Evolutionary conservation across 805 yeast species (phyloP).

Genomic region (Wickerhamomyces alni): DNA sequence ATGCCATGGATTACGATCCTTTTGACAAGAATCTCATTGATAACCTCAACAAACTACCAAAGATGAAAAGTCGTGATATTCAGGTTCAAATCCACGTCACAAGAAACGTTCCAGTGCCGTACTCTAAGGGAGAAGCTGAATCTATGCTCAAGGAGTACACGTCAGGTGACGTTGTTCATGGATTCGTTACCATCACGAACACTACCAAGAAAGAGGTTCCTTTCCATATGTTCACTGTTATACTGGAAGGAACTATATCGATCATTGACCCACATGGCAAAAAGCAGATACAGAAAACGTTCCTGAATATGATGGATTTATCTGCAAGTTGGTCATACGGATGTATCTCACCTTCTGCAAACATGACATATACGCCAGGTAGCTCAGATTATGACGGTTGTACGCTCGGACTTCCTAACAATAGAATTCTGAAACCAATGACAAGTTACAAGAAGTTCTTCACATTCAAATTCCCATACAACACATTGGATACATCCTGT

Average conservation of each 20-base stretch:
- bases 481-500: constrained; percentile 47
- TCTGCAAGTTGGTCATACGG: constrained; percentile 50
- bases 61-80: constrained; percentile 28
- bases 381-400: constrained; percentile 43
- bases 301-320: constrained; percentile 54
- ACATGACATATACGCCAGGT: constrained; percentile 38
- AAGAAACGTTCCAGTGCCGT: constrained; percentile 42
- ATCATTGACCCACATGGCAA: constrained; percentile 26
- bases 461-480: constrained; percentile 51
- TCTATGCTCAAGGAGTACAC: constrained; percentile 48
- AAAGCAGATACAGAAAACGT: constrained; percentile 37
- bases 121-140: constrained; percentile 20
- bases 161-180: constrained; percentile 63
- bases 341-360: constrained; percentile 45
- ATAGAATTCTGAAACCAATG: constrained; percentile 42
- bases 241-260: constrained; percentile 37
- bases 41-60: constrained; percentile 42
- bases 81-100: constrained; percentile 46
- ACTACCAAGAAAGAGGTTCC: constrained; percentile 39
- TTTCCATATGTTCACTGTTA: constrained; percentile 56
- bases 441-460: constrained; percentile 51
- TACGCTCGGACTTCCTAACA: constrained; percentile 42
- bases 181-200: constrained; percentile 48
- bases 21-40: constrained; percentile 39
- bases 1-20: background rate